phyloP scores from a whole-genome alignment of 805 yeast genomes.

The Candida argentea region DNA sequence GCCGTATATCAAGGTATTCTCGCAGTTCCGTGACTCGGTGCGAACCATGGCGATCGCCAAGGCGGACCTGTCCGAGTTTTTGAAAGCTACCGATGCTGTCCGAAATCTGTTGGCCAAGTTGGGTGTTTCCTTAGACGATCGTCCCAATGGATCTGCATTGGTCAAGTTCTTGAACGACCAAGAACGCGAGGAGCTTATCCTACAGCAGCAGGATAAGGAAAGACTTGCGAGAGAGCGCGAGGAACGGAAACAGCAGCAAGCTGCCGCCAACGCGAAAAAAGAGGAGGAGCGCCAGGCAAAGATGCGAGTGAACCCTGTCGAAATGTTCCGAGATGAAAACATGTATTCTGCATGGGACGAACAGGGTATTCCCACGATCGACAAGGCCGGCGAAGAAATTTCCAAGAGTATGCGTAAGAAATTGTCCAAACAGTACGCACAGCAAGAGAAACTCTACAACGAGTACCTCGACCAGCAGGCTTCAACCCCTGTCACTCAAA shows the following conservation, averaged over 20 bases:
- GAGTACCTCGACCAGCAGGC: conserved; percentile 50
- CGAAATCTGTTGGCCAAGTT: conserved; percentile 63
- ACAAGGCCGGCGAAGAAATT: conserved; percentile 68
- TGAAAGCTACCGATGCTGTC: conserved; percentile 63
- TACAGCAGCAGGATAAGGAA: conserved; percentile 51
- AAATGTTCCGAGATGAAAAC: conserved; percentile 54
- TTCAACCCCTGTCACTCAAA: too few species aligned
- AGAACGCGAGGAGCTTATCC: conserved; percentile 58
- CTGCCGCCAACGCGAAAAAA: conserved; percentile 44
- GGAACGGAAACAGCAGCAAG: conserved; percentile 45
- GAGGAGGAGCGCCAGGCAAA: conserved; percentile 55
- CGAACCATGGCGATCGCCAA: conserved; percentile 62
- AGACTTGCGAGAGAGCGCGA: conserved; percentile 47
- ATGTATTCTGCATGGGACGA: conserved; percentile 73
- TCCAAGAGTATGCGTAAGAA: conserved; percentile 83
- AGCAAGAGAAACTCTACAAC: conserved; percentile 73
- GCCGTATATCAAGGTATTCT: conserved; percentile 73
- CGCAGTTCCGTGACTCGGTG: conserved; percentile 74
- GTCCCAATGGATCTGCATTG: conserved; percentile 71
- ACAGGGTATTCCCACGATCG: conserved; percentile 71
- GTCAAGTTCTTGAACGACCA: conserved; percentile 65
- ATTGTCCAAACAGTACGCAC: conserved; percentile 63
- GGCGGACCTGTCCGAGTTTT: conserved; percentile 39
- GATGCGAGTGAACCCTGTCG: conserved; percentile 59
- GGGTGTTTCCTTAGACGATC: conserved; percentile 84